phyloP scores from a whole-genome alignment of 139 green algal species.

The Ettlia oleoabundans region DNA sequence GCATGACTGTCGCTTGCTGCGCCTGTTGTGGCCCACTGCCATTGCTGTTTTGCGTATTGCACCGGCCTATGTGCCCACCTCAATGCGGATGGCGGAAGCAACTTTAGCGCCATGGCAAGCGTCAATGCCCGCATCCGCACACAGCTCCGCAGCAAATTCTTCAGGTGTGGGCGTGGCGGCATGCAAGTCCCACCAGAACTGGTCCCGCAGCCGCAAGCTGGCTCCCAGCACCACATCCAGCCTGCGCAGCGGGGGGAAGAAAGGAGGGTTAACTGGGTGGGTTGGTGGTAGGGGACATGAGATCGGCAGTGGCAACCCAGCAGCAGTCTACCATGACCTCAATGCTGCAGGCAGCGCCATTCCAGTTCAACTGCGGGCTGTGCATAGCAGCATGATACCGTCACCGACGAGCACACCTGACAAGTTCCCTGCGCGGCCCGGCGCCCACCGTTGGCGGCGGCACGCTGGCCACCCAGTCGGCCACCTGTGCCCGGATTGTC shows the following conservation, averaged over 20 bases:
- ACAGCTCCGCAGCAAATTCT: slow-evolving; percentile 23
- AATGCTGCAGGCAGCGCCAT: neutral
- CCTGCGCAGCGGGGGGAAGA: slow-evolving; percentile 1
- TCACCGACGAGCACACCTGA: neutral
- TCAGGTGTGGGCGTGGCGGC: neutral
- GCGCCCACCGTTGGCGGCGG: neutral
- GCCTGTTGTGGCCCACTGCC: too few species aligned
- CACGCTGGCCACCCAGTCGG: slow-evolving; percentile 19
- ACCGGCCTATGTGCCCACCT: slow-evolving; percentile 26
- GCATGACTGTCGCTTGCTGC: too few species aligned
- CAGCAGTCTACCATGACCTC: neutral
- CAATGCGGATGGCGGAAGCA: slow-evolving; percentile 26
- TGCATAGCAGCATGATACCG: neutral
- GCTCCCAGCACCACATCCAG: slow-evolving; percentile 25
- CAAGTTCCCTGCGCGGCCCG: slow-evolving; percentile 11
- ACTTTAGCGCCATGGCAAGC: neutral
- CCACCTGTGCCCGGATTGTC: neutral
- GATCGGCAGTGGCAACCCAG: neutral
- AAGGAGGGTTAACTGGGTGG: neutral
- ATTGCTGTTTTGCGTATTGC: too few species aligned
- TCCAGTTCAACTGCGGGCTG: neutral
- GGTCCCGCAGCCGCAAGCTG: slow-evolving; percentile 12
- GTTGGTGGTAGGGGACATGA: neutral
- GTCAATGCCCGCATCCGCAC: slow-evolving; percentile 9
- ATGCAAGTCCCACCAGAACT: slow-evolving; percentile 37